Evolutionary conservation across 163 green algal species (phyloP).

Genomic region (Picocystis sp.): DNA sequence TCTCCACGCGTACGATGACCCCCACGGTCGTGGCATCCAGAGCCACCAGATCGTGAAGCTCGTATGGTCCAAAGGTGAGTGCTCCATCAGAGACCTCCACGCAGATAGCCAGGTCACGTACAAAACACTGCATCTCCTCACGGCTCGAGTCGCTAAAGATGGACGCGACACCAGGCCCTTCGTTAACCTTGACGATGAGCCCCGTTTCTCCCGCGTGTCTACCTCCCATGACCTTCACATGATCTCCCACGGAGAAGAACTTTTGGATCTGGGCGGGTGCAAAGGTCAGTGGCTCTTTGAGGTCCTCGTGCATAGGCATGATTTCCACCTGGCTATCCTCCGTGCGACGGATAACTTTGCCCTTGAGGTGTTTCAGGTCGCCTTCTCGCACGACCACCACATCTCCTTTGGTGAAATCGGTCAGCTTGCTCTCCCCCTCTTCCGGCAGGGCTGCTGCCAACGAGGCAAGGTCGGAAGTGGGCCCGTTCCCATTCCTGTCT

Average conservation of each 20-base stretch:
- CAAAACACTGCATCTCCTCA: slow-evolving; percentile 68
- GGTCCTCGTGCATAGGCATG: slow-evolving; percentile 23
- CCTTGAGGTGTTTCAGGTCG: slow-evolving; percentile 36
- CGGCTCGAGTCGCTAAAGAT: slow-evolving; percentile 51
- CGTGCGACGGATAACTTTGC: slow-evolving; percentile 19
- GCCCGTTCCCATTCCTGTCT: slow-evolving; percentile 9
- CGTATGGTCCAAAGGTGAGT: slow-evolving; percentile 52
- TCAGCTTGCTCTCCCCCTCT: slow-evolving; percentile 8
- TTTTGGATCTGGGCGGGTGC: slow-evolving; percentile 56
- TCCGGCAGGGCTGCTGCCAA: slow-evolving; percentile 10
- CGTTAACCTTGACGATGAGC: slow-evolving; percentile 65
- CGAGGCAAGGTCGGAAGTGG: slow-evolving; percentile 1
- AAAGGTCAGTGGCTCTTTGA: slow-evolving; percentile 45
- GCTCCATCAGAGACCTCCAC: slow-evolving; percentile 25
- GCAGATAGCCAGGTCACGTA: slow-evolving; percentile 54
- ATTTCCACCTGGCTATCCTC: slow-evolving; percentile 47
- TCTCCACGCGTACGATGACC: slow-evolving; percentile 48
- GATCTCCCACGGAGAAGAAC: slow-evolving; percentile 70
- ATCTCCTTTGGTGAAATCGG: slow-evolving; percentile 41
- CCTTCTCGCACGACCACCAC: slow-evolving; percentile 44
- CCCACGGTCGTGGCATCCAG: slow-evolving; percentile 48
- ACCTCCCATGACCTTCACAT: slow-evolving; percentile 68
- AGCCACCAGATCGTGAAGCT: slow-evolving; percentile 82
- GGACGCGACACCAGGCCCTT: slow-evolving; percentile 32
- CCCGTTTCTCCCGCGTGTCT: slow-evolving; percentile 60